These are phyloP conservation scores for Allium sativum DNA, from an alignment of 106 monocot genomes.

Conservation along the genomic window DNA sequence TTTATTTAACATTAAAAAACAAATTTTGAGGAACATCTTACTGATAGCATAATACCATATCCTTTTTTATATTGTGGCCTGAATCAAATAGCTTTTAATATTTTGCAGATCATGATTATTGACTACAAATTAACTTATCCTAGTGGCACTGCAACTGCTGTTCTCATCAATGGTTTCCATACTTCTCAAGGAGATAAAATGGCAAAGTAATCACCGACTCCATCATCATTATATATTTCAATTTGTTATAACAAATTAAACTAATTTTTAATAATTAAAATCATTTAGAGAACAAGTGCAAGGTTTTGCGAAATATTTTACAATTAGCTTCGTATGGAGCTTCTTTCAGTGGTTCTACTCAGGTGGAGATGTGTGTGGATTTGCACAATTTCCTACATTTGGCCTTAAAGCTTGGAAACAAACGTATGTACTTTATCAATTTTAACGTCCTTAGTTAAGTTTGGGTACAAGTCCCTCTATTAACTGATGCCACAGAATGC, in stretches of 20 bases:
- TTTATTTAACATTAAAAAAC: no score
- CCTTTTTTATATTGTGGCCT: no score
- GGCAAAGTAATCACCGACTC: slow-evolving; percentile 41
- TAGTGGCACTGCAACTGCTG: slow-evolving; percentile 88
- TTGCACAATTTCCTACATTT: slow-evolving; percentile 84
- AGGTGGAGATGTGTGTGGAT: slow-evolving; percentile 72
- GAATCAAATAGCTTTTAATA: no score
- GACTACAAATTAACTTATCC: slow-evolving; percentile 88
- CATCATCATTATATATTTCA: background rate
- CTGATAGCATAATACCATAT: no score
- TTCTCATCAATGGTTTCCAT: slow-evolving; percentile 94
- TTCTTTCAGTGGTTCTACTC: slow-evolving; percentile 95
- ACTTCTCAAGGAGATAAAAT: slow-evolving; percentile 71
- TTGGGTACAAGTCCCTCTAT: no score
- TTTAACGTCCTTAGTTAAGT: no score
- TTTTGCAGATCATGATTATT: slow-evolving; percentile 77
- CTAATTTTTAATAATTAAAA: background rate
- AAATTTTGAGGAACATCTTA: no score
- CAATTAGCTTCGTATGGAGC: slow-evolving; percentile 77
- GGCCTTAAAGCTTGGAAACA: slow-evolving; percentile 77
- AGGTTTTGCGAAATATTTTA: slow-evolving; percentile 63
- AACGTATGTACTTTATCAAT: slow-evolving; percentile 31
- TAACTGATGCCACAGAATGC: no score
- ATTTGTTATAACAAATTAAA: background rate
- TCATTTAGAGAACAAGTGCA: slow-evolving; percentile 60